Evolutionary conservation across 164 flowering plant species (phyloP), one percentile per base, ranked within the genome.

Genomic region (Euptelea pleiosperma): DNA sequence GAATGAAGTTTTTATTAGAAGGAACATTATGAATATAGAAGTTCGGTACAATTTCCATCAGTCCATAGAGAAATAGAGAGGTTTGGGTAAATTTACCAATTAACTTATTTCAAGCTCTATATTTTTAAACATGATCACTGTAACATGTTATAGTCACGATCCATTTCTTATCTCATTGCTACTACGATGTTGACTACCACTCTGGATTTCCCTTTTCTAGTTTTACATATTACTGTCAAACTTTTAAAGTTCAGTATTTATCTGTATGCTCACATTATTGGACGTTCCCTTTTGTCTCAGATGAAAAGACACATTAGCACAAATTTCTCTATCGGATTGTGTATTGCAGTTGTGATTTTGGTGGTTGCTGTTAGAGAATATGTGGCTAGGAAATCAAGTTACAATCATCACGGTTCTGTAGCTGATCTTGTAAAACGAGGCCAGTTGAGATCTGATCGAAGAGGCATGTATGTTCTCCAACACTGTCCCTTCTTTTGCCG

Each of bases 361-460:
- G 29, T 82, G 51, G 49, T 84, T 67, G 68, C 76, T 22, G 68
- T 78, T 30, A 80, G 84, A 77, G 71, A 64, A 44, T 74, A 63
- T 59, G 53, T 69, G 24, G 63, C 41, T 43, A 82, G 78, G 71
- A 83, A 72, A 64, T 59, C 75, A 30, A 81, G 76, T 47, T 14
- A 70, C 51, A 72, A 60, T 39, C 75, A 64, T 51, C 81, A 84
- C 57, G 99, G 99, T 35, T 80, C 99, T 58, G 94, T 93, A 3
- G 95, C 87, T 55, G 96, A 93, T 77, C 95, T 90, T 70, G 96
- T 93, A 28, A 83, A 90, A 57, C 91, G 97, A 53, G 97, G 99
- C 22, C 99, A 90, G 74, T 69, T 93, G 59, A 82, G 86, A 78
- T 88, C 96, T 58, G 97, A 93, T 86, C 86, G 87, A 81, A 83